phyloP scores from a whole-genome alignment of 208 protist genomes.

The Acanthamoeba comandoni region DNA sequence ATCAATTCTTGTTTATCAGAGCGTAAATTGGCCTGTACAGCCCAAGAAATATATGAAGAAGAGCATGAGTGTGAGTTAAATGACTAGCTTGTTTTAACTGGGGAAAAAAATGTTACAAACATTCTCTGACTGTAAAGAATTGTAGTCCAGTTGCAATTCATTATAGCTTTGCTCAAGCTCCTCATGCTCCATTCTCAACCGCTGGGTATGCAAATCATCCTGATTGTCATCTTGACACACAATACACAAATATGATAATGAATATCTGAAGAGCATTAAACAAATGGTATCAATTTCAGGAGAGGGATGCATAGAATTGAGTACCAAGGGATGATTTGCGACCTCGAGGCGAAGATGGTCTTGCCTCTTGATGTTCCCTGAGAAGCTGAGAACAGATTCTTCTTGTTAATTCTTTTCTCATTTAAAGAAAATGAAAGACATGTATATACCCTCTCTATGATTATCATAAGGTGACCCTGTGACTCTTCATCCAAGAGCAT shows the following conservation, averaged over 20 bases:
- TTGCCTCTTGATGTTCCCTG: no score
- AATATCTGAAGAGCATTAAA: no score
- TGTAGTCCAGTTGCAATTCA: constrained; percentile 50
- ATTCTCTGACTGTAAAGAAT: constrained; percentile 32
- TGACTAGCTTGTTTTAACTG: neutral
- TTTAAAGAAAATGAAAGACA: no score
- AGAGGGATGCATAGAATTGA: no score
- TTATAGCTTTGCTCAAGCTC: constrained; percentile 28
- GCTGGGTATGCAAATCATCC: neutral
- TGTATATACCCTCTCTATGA: constrained; percentile 75
- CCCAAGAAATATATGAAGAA: neutral
- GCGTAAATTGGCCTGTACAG: constrained; percentile 46
- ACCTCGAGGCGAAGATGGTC: no score
- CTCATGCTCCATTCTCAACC: constrained; percentile 24
- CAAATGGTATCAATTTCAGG: no score
- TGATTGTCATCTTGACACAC: no score
- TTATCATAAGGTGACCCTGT: constrained; percentile 74
- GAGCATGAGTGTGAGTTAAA: neutral
- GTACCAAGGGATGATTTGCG: no score
- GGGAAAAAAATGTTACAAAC: neutral
- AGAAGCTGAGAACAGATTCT: no score
- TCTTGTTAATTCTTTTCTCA: no score
- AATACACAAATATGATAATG: no score
- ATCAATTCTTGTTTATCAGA: constrained; percentile 16
- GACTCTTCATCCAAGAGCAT: constrained; percentile 75